Evolutionary conservation across 2,329 filamentous ascomycete genomes (phyloP).

Genomic region (Juglanconis oblonga): DNA sequence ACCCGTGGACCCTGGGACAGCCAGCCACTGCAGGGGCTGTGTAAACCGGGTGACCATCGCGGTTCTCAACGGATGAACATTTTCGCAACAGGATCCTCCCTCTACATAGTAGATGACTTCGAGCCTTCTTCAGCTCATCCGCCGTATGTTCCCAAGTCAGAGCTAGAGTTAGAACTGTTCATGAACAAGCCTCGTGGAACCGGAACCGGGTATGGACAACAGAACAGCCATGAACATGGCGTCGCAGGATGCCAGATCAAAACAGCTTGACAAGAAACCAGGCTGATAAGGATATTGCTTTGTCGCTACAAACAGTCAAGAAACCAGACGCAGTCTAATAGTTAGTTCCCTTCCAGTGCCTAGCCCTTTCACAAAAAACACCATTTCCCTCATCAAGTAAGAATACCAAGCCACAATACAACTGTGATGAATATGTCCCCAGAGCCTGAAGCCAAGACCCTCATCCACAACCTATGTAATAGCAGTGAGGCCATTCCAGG

Average conservation of each 20-base stretch:
- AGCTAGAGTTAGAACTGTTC: too few species aligned
- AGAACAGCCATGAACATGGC: too few species aligned
- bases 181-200: too few species aligned
- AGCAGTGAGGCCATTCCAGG: neutral
- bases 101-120: neutral
- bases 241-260: too few species aligned
- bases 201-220: too few species aligned
- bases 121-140: too few species aligned
- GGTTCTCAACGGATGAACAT: conserved; percentile 11
- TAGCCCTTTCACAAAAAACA: neutral
- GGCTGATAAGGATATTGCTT: too few species aligned
- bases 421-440: neutral
- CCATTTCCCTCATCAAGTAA: neutral
- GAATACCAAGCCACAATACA: neutral
- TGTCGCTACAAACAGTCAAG: neutral
- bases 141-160: too few species aligned
- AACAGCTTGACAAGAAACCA: too few species aligned
- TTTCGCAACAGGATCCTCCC: neutral
- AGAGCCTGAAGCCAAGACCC: neutral
- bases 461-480: neutral
- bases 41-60: neutral
- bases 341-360: neutral
- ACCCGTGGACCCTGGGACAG: too few species aligned
- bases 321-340: neutral
- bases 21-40: too few species aligned